Base-by-base conservation (phyloP, 2,329 filamentous ascomycete genomes). In the Keithomyces neogunnii region DNA sequence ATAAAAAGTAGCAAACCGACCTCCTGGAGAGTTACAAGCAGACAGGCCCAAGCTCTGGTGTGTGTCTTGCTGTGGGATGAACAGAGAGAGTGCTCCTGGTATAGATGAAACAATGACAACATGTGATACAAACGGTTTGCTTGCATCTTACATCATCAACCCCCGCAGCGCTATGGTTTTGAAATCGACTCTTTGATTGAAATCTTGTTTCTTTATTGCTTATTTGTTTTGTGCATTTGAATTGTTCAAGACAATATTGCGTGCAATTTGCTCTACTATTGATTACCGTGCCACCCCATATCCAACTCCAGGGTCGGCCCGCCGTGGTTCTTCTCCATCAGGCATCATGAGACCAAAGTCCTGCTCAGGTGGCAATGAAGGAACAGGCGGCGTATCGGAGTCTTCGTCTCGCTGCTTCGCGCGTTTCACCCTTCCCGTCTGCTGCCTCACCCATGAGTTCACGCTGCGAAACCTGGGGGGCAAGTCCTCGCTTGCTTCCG, bases 391-490 rank as follows among this genome's bases (percentile, higher is more conserved):
- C 8, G 69, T 60, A 26, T 66, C 60, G 9, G 42, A 38, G 6
- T 43, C 45, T 39, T 59, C 60, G 51, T 58, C 55, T 40, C 67
- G 69, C 51, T 71, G 69, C 57, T 73, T 68, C 2, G 72, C 73
- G 30, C 74, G 70, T 58, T 73, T 73, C 32, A 81, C 63, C 3
- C 79, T 73, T 2, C 75, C 75, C 7, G 75, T 76, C 63, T 86
- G 82, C 60, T 86, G 81, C 56, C 76, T 75, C 2, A 86, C 82
- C 83, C 83, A 86, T 32, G 80, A 83, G 51, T 71, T 74, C 51
- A 86, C 71, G 5, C 72, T 75, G 36, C 79, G 73, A 62, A 84
- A 85, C 4, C 76, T 73, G 11, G 78, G 70, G 4, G 78, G 74
- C 44, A 66, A 63, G 54, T 83, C 79, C 35, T 81, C 73, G 48